These are phyloP conservation scores for Epichloe sp. DNA, from an alignment of 2,329 filamentous ascomycete genomes.

Conservation along the genomic window DNA sequence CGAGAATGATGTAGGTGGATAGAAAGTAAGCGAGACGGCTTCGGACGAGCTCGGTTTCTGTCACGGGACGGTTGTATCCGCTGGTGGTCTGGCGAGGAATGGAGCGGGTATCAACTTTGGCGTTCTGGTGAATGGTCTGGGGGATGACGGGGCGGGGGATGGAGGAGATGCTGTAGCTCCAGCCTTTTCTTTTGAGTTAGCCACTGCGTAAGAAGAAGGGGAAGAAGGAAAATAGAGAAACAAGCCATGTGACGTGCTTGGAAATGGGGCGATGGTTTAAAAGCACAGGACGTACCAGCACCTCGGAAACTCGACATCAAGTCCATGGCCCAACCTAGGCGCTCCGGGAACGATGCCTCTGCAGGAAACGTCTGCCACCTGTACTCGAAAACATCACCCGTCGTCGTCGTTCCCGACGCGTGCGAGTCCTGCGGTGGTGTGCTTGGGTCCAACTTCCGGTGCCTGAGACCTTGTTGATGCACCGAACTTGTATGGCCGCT, in stretches of 20 bases:
- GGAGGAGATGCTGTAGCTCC: constrained; percentile 41
- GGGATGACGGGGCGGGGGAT: constrained; percentile 33
- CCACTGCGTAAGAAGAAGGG: not conserved
- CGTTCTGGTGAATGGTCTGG: constrained; percentile 16
- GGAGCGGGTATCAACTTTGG: constrained; percentile 26
- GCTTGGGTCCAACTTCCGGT: constrained; percentile 7
- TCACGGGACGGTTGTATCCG: constrained; percentile 32
- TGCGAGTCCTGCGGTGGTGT: not conserved
- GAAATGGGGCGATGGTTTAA: not conserved
- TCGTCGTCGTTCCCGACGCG: not conserved
- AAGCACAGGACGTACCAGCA: constrained; percentile 28
- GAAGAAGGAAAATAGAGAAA: not conserved
- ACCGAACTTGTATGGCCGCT: not conserved
- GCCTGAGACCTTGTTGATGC: constrained; percentile 8
- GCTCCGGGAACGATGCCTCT: constrained; percentile 30
- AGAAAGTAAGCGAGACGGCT: constrained; percentile 32
- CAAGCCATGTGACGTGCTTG: no score
- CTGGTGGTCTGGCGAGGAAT: constrained; percentile 29
- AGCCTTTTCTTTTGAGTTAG: constrained; percentile 22
- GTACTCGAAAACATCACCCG: constrained; percentile 30
- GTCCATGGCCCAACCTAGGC: constrained; percentile 43
- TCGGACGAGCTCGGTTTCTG: constrained; percentile 31
- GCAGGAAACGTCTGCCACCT: constrained; percentile 48
- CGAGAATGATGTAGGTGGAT: constrained; percentile 52
- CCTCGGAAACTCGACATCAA: constrained; percentile 41